Percentiles rank a stretch among this genome's conserved stretches.
phyloP scores from a whole-genome alignment of 2,329 filamentous ascomycete species.

The Parascedosporium putredinis region DNA sequence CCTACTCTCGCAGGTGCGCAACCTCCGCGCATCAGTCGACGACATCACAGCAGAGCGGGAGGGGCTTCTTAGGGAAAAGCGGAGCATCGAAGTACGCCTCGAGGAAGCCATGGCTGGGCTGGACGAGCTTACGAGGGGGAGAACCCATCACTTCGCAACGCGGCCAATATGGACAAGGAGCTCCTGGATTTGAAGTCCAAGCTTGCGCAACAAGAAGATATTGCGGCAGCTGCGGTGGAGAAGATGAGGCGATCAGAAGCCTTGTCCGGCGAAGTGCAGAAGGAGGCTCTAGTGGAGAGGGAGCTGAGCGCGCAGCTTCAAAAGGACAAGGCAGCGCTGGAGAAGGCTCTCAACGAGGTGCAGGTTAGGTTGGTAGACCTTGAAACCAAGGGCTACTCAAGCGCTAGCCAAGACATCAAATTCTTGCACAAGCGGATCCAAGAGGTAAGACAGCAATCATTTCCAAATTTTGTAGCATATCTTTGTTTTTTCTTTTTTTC shows the following conservation, averaged over 20 bases:
- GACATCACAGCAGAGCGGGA: conserved; percentile 81
- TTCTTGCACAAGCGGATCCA: conserved; percentile 91
- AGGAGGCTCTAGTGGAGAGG: conserved; percentile 78
- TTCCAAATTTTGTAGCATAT: background rate
- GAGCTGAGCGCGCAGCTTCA: conserved; percentile 73
- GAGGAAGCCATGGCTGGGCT: conserved; percentile 80
- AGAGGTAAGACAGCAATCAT: conserved; percentile 68
- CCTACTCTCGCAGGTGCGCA: conserved; percentile 79
- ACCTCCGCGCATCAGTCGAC: conserved; percentile 72
- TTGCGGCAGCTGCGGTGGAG: conserved; percentile 81
- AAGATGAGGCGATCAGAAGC: conserved; percentile 96
- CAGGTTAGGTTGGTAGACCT: conserved; percentile 85
- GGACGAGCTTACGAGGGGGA: conserved; percentile 78
- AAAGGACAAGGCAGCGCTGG: conserved; percentile 79
- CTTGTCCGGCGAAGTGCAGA: conserved; percentile 78
- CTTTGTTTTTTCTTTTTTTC: background rate
- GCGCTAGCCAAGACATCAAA: conserved; percentile 85
- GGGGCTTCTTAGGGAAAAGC: conserved; percentile 77
- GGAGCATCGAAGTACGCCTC: conserved; percentile 72
- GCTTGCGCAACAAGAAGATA: conserved; percentile 86
- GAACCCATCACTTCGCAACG: conserved; percentile 79
- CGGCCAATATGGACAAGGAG: conserved; percentile 79
- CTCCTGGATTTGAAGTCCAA: conserved; percentile 80
- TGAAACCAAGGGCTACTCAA: conserved; percentile 95
- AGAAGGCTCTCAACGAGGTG: conserved; percentile 83